phyloP scores from a whole-genome alignment of 805 yeast species.

The Lipomyces mesembrius region DNA sequence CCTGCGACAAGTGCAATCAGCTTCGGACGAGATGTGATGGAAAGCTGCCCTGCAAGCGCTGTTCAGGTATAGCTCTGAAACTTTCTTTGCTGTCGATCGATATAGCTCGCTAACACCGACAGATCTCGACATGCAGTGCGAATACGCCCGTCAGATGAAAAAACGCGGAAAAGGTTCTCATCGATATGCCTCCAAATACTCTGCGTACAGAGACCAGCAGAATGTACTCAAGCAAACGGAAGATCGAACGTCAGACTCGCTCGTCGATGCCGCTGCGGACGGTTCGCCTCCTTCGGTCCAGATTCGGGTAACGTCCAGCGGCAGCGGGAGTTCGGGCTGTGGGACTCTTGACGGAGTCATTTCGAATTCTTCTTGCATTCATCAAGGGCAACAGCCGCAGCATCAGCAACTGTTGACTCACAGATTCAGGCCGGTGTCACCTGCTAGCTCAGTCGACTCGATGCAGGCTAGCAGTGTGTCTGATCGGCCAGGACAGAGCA shows the following conservation, averaged over 20 bases:
- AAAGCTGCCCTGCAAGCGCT: constrained; percentile 52
- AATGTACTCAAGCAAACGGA: background rate
- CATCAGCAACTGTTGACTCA: background rate
- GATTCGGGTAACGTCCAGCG: background rate
- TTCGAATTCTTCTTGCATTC: background rate
- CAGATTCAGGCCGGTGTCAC: background rate
- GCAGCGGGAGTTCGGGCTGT: background rate
- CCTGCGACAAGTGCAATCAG: constrained; percentile 56
- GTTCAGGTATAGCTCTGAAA: constrained; percentile 40
- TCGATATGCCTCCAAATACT: constrained; percentile 33
- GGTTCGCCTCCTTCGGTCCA: background rate
- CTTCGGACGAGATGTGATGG: constrained; percentile 58
- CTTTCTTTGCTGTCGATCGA: background rate
- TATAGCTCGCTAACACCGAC: background rate
- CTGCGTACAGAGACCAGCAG: constrained; percentile 14
- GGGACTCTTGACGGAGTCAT: background rate
- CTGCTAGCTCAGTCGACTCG: constrained; percentile 1
- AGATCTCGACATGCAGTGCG: constrained; percentile 43
- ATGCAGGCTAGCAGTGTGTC: background rate
- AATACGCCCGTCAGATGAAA: constrained; percentile 52
- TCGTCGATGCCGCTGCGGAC: constrained; percentile 11
- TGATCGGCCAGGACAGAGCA: background rate
- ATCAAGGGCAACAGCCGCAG: background rate
- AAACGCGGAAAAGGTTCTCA: constrained; percentile 54
- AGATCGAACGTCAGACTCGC: background rate